phyloP scores from a whole-genome alignment of 192 early-diverging fungal species.

The Rhizoclosmatium globosum region DNA sequence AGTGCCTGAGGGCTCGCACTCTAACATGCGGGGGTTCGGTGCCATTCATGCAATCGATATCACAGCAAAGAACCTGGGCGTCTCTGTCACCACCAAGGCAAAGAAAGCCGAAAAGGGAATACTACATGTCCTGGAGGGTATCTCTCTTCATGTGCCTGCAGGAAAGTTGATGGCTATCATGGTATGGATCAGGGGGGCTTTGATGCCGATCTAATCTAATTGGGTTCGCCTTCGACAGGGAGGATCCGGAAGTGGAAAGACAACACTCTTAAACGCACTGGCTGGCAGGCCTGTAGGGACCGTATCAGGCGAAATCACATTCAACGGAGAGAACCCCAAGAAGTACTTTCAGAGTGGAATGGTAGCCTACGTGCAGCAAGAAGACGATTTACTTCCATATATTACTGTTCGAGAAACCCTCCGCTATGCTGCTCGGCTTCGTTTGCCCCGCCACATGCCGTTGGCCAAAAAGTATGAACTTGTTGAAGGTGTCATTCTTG shows the following conservation, averaged over 20 bases:
- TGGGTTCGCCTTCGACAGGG: constrained; percentile 36
- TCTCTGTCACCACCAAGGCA: constrained; percentile 14
- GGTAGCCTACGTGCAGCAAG: constrained; percentile 59
- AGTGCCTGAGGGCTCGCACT: neutral
- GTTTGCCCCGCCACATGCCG: constrained; percentile 56
- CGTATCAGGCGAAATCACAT: constrained; percentile 75
- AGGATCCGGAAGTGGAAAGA: constrained; percentile 53
- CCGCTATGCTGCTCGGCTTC: constrained; percentile 73
- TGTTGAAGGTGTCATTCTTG: constrained; percentile 53
- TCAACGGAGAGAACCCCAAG: constrained; percentile 72
- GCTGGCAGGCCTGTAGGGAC: constrained; percentile 71
- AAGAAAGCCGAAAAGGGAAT: neutral
- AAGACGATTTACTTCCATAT: constrained; percentile 50
- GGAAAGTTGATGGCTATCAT: constrained; percentile 52
- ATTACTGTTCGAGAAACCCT: constrained; percentile 80
- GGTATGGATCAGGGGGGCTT: constrained; percentile 28
- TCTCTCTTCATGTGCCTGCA: constrained; percentile 39
- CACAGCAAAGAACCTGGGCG: neutral
- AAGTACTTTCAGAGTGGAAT: constrained; percentile 32
- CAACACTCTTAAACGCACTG: constrained; percentile 56
- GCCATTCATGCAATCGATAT: constrained; percentile 35
- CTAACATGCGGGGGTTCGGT: constrained; percentile 20
- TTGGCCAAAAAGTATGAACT: constrained; percentile 37
- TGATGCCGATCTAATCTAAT: too few relatives aligned
- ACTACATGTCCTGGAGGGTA: constrained; percentile 32